Base-by-base conservation (phyloP, 1,284 basidiomycete species). In the Malassezia restricta region DNA sequence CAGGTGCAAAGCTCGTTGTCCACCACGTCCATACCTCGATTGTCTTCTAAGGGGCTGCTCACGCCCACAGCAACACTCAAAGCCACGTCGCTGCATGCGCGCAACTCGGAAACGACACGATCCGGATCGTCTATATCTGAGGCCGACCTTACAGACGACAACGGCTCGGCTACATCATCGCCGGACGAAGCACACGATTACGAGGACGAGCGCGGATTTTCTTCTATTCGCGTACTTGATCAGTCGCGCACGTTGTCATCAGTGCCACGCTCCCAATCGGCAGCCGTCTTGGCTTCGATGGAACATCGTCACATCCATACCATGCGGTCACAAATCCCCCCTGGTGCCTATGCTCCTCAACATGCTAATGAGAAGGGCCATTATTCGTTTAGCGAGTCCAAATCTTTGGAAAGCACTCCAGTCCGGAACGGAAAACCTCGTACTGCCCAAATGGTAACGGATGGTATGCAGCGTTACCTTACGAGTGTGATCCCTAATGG, bases 101-200 rank as follows among this genome's bases (percentile, higher is more conserved):
- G 44, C 1, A 47, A 47, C 35, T 47, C 44, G n/a, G 44, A 47
- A n/a, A 47, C 44, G 28, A 50, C 43, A 5, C 41, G 53, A 33
- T 63, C 56, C 43, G 46, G 48, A 48, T 63, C 62, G 47, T 57
- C 60, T 14, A 55, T 62, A 3, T 64, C 66, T 11, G 66, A 67
- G 42, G 70, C 65, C 8, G 68, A 71, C 39, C 57, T 69, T 35
- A 71, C 68, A 28, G 70, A 72, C 42, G 68, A 72, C 62, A 69
- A 69, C 15, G 67, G 67, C 39, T 68, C 66, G 7, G 63, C 65
- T 8, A 59, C 63, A 12, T 70, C 68, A 5, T 70, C 67, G 17
- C 60, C 66, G 1, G 68, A 66, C 35, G 59, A 67, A 43, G 63
- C 66, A 20, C 47, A 52, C 49, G 64, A 68, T 38, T 61, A 68